Evolutionary conservation across 2,329 filamentous ascomycete species (phyloP), one percentile per base, ranked within the genome.

Genomic region (Meredithiella fracta): DNA sequence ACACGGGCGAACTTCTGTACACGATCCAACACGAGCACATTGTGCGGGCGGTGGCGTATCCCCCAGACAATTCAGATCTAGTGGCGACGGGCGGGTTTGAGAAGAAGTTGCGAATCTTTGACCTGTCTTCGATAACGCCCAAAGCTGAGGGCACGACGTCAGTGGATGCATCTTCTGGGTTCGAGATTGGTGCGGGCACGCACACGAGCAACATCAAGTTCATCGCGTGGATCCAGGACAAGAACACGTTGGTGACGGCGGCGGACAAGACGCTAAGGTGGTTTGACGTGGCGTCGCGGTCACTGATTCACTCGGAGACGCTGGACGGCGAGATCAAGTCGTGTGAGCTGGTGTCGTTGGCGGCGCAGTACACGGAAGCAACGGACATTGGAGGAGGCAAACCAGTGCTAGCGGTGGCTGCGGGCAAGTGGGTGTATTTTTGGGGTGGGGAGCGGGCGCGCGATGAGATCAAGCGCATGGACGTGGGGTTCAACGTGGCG

Each of bases 61-160:
- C 87, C 1, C 81, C 85, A 47, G 85, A 91, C 62, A 79, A 82
- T 55, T 82, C 82, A 22, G 85, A 86, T n/a, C 82, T 94, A 56
- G 75, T 98, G 26, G 92, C 91, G 4, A 97, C 92, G 0, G 92
- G 91, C 34, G 92, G 92, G 25, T 86, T 86, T 72, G 92, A 98
- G 71, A 97, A 96, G 76, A 96, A 92, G 69, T 78, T 98, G 54
- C 86, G 91, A 54, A 84, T 98, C 60, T 98, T 92, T 65, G 91
- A 97, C 64, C 74, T 98, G 15, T 80, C 80, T 15, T 79, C 82
- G 59, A 73, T 77, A 42, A 69, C 70, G 11, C 62, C 67, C 62
- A 59, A 67, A 8, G 69, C 68, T 37, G 25, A 38, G 29, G 38
- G 47, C 34, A 49, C 47, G 20, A 25, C 52, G 58, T 64, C 17